These are phyloP conservation scores for Westerdykella ornata DNA, from an alignment of 2,329 filamentous ascomycete species.

Conservation along the genomic window DNA sequence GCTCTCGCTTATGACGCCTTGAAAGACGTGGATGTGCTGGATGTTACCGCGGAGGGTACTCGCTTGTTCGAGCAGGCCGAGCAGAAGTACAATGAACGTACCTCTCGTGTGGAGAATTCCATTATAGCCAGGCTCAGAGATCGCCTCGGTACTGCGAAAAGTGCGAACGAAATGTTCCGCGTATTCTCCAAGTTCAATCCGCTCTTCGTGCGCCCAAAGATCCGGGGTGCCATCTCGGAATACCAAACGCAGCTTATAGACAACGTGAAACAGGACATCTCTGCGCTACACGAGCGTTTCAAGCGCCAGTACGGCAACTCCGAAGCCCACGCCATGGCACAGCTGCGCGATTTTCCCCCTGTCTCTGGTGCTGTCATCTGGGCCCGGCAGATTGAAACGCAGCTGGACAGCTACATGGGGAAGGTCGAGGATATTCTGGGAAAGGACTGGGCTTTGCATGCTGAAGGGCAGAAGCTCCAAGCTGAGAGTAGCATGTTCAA, in stretches of 20 bases:
- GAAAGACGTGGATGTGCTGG: slow-evolving; percentile 89
- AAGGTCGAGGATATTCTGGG: slow-evolving; percentile 98
- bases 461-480: slow-evolving; percentile 89
- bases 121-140: slow-evolving; percentile 93
- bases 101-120: slow-evolving; percentile 94
- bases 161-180: slow-evolving; percentile 98
- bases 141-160: slow-evolving; percentile 89
- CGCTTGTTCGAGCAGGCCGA: slow-evolving; percentile 90
- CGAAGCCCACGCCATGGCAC: slow-evolving; percentile 95
- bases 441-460: slow-evolving; percentile 86
- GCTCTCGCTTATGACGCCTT: slow-evolving; percentile 88
- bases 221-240: slow-evolving; percentile 92
- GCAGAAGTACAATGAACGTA: slow-evolving; percentile 94
- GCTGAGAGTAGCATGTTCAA: slow-evolving; percentile 89
- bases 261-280: slow-evolving; percentile 94
- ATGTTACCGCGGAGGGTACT: slow-evolving; percentile 85
- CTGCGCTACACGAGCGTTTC: slow-evolving; percentile 88
- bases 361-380: slow-evolving; percentile 97
- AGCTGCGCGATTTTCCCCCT: slow-evolving; percentile 88
- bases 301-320: slow-evolving; percentile 99
- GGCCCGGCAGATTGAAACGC: slow-evolving; percentile 93
- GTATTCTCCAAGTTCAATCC: slow-evolving; percentile 99
- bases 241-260: slow-evolving; percentile 98
- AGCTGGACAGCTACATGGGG: slow-evolving; percentile 94
- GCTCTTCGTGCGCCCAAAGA: slow-evolving; percentile 96